Evolutionary conservation across 2,329 filamentous ascomycete genomes (phyloP).

Genomic region (Cercospora nicotianae): DNA sequence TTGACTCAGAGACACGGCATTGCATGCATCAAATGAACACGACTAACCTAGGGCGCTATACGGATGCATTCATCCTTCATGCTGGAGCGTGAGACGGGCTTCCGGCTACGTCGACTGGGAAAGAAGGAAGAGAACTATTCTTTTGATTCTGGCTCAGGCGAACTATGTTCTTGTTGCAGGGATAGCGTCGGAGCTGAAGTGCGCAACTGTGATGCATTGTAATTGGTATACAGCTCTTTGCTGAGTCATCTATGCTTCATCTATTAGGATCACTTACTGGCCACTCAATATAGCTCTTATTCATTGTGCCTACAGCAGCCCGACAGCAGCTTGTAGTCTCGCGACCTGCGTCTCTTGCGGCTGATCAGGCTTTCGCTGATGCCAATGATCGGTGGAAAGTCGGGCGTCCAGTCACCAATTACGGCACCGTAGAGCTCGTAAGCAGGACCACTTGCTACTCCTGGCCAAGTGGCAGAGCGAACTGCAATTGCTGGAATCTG

Average conservation of each 20-base stretch:
- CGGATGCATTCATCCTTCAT: neutral
- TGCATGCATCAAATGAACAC: neutral
- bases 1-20: neutral
- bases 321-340: neutral
- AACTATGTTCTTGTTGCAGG: neutral
- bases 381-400: neutral
- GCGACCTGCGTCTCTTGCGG: neutral
- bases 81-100: neutral
- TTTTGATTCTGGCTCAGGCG: neutral
- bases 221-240: neutral
- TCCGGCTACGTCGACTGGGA: neutral
- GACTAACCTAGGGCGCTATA: neutral
- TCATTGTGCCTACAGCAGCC: neutral
- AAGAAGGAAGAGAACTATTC: neutral
- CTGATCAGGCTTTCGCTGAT: neutral
- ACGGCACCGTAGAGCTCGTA: neutral
- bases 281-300: neutral
- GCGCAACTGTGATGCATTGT: neutral
- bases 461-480: neutral
- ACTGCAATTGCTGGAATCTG: neutral
- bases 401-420: neutral
- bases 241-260: neutral
- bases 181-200: neutral
- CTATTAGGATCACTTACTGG: neutral
- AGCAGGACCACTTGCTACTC: neutral